phyloP scores from a whole-genome alignment of 345 rosid species.

The Carallia pectinifolia region DNA sequence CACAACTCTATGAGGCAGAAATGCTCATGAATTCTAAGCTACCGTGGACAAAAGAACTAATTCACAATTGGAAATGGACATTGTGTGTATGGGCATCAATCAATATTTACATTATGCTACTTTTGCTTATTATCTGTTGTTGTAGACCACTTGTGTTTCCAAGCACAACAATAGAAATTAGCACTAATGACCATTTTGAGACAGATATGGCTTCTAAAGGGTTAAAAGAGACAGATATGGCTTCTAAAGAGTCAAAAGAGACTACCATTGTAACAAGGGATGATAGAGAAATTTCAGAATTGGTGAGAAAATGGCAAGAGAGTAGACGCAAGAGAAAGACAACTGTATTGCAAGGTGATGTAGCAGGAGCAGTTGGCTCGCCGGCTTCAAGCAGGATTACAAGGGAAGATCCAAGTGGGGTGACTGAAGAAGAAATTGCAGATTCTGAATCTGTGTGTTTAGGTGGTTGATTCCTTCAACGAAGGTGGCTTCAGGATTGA shows the following conservation, averaged over 20 bases:
- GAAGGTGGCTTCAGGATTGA: too few relatives aligned
- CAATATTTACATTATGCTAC: slow-evolving; percentile 36
- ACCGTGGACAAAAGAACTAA: slow-evolving; percentile 60
- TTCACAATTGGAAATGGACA: slow-evolving; percentile 81
- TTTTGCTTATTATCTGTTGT: slow-evolving; percentile 38
- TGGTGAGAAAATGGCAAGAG: slow-evolving; percentile 39
- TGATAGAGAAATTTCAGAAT: slow-evolving; percentile 28
- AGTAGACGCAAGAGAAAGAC: slow-evolving; percentile 52
- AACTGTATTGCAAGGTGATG: slow-evolving; percentile 18
- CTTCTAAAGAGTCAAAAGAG: slow-evolving; percentile 16
- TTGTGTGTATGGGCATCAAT: slow-evolving; percentile 64
- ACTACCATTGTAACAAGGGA: not conserved
- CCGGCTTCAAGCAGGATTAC: slow-evolving; percentile 37
- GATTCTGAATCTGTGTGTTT: slow-evolving; percentile 49
- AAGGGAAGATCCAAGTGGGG: slow-evolving; percentile 29
- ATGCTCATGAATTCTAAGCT: slow-evolving; percentile 49
- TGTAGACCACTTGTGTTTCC: slow-evolving; percentile 50
- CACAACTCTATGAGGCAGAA: slow-evolving; percentile 70
- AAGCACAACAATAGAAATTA: not conserved
- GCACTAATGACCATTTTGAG: not conserved
- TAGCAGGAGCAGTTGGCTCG: slow-evolving; percentile 20
- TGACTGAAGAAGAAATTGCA: slow-evolving; percentile 32
- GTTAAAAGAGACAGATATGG: slow-evolving; percentile 7
- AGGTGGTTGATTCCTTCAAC: slow-evolving; percentile 8
- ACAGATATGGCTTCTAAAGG: slow-evolving; percentile 5